Evolutionary conservation across 2,329 filamentous ascomycete genomes (phyloP).

Genomic region (Phoma sp.): DNA sequence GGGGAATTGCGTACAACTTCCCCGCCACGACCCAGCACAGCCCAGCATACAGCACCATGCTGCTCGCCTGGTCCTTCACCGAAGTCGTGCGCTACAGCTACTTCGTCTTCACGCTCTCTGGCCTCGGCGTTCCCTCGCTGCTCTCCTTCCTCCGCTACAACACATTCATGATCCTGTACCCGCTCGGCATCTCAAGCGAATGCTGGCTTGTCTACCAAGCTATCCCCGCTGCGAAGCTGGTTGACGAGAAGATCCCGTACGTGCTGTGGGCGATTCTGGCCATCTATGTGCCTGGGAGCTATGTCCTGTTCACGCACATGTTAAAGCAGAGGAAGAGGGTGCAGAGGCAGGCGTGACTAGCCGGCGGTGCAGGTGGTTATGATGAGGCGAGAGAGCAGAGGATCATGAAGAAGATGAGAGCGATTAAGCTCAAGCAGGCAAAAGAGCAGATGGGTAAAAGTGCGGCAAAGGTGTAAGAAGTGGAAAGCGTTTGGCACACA

Average conservation of each 20-base stretch:
- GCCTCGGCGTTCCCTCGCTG: slow-evolving; percentile 63
- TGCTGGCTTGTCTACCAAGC: slow-evolving; percentile 78
- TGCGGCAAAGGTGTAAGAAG: not conserved
- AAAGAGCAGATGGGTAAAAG: not conserved
- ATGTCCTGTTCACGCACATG: slow-evolving; percentile 93
- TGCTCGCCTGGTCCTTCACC: slow-evolving; percentile 86
- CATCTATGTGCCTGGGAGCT: slow-evolving; percentile 81
- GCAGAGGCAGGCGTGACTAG: slow-evolving; percentile 49
- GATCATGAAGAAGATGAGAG: slow-evolving; percentile 10
- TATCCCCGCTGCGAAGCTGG: slow-evolving; percentile 64
- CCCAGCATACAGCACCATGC: slow-evolving; percentile 75
- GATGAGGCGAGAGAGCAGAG: slow-evolving; percentile 11
- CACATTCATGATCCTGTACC: slow-evolving; percentile 92
- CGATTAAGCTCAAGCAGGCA: slow-evolving; percentile 2
- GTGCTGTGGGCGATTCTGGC: slow-evolving; percentile 70
- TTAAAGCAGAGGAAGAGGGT: slow-evolving; percentile 86
- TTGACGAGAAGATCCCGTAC: slow-evolving; percentile 61
- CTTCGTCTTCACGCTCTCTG: slow-evolving; percentile 76
- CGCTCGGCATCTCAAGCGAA: slow-evolving; percentile 88
- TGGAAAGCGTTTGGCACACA: not conserved
- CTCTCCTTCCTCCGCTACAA: slow-evolving; percentile 85
- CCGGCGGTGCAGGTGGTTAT: slow-evolving; percentile 4
- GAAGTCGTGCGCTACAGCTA: slow-evolving; percentile 94
- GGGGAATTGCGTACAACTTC: slow-evolving; percentile 80
- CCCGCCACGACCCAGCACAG: slow-evolving; percentile 65